Evolutionary conservation across 2,329 filamentous ascomycete genomes (phyloP).

Genomic region (Fusarium begoniae): DNA sequence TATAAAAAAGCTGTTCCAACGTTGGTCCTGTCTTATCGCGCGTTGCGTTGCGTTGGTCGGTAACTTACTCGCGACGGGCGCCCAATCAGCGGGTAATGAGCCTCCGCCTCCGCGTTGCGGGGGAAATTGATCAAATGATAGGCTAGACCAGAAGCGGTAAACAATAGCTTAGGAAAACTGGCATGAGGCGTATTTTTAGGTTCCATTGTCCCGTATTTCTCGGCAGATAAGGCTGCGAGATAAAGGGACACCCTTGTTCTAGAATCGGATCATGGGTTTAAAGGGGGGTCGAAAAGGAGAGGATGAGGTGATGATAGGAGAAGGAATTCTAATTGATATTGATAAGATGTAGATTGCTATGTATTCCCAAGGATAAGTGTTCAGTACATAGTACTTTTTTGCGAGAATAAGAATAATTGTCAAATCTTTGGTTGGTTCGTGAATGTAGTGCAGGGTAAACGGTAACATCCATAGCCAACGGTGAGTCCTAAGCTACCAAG

Average conservation of each 20-base stretch:
- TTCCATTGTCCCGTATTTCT: not conserved
- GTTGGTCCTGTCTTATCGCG: not conserved
- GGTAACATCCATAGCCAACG: too few relatives aligned
- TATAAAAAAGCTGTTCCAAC: not conserved
- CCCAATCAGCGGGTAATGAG: conserved; percentile 10
- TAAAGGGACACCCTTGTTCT: not conserved
- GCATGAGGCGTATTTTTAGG: not conserved
- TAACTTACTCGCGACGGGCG: not conserved
- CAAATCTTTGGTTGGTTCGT: not conserved
- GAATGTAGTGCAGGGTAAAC: not conserved
- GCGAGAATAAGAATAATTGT: not conserved
- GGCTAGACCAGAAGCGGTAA: conserved; percentile 19
- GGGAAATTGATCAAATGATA: conserved; percentile 6
- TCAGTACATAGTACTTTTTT: not conserved
- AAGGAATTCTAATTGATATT: not conserved
- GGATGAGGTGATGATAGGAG: not conserved
- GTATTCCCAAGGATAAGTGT: not conserved
- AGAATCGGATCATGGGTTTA: not conserved
- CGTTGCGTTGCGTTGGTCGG: not conserved
- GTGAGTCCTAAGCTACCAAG: not conserved
- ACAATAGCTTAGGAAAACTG: conserved; percentile 23
- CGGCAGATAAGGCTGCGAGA: not conserved
- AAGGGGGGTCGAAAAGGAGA: not conserved
- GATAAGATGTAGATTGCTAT: not conserved
- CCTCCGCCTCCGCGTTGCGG: conserved; percentile 15